These are phyloP conservation scores for Sporothrix sp. DNA, from an alignment of 2,329 filamentous ascomycete genomes.

Conservation along the genomic window DNA sequence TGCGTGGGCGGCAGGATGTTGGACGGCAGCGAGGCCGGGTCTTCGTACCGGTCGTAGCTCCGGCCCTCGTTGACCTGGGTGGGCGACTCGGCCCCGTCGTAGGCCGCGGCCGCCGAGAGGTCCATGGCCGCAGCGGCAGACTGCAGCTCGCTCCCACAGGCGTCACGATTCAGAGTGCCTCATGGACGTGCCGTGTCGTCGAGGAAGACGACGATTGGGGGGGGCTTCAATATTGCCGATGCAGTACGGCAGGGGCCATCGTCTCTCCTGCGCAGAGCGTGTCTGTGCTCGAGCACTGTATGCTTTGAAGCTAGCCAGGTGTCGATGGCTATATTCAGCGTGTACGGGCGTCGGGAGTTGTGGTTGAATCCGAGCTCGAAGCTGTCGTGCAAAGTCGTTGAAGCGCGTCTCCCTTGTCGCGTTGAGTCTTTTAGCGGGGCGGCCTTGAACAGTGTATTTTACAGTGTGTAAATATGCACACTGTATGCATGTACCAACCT, in stretches of 20 bases:
- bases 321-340: too few relatives aligned
- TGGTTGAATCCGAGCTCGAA: conserved; percentile 2
- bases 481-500: background rate
- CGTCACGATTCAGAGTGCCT: background rate
- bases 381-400: too few relatives aligned
- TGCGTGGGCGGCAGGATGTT: conserved; percentile 13
- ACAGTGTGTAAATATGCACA: conserved; percentile 4
- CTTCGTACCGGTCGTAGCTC: conserved; percentile 40
- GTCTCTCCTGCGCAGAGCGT: too few relatives aligned
- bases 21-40: conserved; percentile 11
- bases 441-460: background rate
- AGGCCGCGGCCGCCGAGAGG: background rate
- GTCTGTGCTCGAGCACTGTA: too few relatives aligned
- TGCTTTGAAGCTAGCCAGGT: too few relatives aligned
- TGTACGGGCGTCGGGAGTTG: too few relatives aligned
- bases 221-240: too few relatives aligned
- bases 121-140: conserved; percentile 9
- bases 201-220: too few relatives aligned
- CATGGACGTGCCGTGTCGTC: background rate
- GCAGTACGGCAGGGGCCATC: too few relatives aligned
- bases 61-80: conserved; percentile 48
- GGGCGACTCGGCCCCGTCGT: conserved; percentile 37
- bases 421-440: conserved; percentile 5
- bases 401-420: conserved; percentile 4
- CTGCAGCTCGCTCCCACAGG: background rate